Evolutionary conservation across 164 flowering plant genomes (phyloP).

Genomic region (Annona cherimola): DNA sequence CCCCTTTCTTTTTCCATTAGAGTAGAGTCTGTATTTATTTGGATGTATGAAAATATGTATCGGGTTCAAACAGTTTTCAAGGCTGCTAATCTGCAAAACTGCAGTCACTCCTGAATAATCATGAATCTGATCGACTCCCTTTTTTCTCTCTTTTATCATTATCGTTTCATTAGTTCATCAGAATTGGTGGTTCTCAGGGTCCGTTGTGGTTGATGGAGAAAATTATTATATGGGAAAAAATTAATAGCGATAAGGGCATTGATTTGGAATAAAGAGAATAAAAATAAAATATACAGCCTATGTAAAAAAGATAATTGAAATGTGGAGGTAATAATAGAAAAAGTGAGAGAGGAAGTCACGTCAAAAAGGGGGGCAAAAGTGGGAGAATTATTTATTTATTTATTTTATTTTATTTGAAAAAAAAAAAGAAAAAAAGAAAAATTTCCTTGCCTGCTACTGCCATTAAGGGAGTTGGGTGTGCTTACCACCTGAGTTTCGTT

Average conservation of each 20-base stretch:
- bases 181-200: neutral
- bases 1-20: neutral
- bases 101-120: constrained; percentile 6
- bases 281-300: no score
- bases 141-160: neutral
- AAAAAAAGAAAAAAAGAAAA: no score
- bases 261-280: no score
- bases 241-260: neutral
- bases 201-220: neutral
- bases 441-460: no score
- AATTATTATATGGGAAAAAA: neutral
- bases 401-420: no score
- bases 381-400: no score
- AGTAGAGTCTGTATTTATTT: constrained; percentile 2
- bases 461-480: no score
- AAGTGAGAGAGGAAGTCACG: no score
- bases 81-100: constrained; percentile 3
- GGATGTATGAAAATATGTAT: neutral
- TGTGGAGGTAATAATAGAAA: no score
- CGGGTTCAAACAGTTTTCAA: constrained; percentile 4
- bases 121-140: constrained; percentile 3
- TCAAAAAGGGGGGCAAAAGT: no score
- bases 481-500: no score
- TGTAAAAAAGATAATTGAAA: no score
- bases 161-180: neutral